Evolutionary conservation across 116 monocot genomes (phyloP), one percentile per base, ranked within the genome.

Genomic region (Dioscorea cayenensis): DNA sequence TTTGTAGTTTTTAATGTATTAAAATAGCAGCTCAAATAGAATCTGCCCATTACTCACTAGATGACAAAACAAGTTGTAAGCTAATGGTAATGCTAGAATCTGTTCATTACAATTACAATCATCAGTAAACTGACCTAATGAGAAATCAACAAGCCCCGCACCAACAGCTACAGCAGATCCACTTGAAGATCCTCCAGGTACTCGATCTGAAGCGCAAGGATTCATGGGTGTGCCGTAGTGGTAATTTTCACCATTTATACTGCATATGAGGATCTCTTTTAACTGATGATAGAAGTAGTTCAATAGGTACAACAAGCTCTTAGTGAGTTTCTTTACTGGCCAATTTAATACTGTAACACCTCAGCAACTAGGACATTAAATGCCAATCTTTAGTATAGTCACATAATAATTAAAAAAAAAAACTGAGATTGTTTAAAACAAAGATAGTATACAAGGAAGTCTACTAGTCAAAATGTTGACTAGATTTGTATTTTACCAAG

Each of bases 121-220:
- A 32, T 32, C 25, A 25, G 25, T 25, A 25, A 32, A 4, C 18
- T 38, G 36, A 91, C 95, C 95, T 71, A 96, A 76, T 68, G 96
- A 82, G 60, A 96, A 96, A 72, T 92, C 85, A 76, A 87, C 92
- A 69, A 92, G 84, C 19, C 80, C 83, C n/a, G 87, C 88, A 72
- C 86, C 86, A 66, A 96, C 96, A 25, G 88, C 87, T 10, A 92
- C 96, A 49, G 96, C 86, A 68, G 96, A 96, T 68, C 96, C 96
- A 81, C 96, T 92, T 52, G 96, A 96, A 38, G 92, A 96, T 68
- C 96, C 96, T 32, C 96, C 92, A 58, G 96, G 96, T 28, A 90
- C 88, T 73, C 92, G 82, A 81, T 86, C 92, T 0, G 82, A 77
- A 36, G 84, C 93, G 69, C 64, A 72, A 17, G 90, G 90, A 86